Evolutionary conservation across 805 yeast genomes (phyloP), one percentile per base, ranked within the genome.

Genomic region (Kodamaea kaohsiungensis): DNA sequence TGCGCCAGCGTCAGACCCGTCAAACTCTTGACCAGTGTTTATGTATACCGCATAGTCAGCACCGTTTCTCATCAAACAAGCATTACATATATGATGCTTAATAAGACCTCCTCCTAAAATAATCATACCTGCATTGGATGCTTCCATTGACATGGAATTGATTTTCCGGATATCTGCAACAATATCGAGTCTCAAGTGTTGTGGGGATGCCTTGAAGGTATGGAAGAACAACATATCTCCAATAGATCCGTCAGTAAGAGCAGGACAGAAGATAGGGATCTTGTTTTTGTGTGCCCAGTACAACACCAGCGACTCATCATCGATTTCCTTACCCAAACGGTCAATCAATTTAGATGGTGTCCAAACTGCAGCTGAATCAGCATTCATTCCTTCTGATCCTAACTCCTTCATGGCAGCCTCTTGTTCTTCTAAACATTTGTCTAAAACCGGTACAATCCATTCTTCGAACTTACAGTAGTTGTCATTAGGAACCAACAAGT

Each of bases 151-250:
- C 86, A 93, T 80, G 54, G 96, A 86, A 73, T 95, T 95, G 71
- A 95, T 88, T 62, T 79, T 82, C 65, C 99, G 85, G 65, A 95
- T 95, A 71, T 95, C 99, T 51, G 89, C 88, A 38, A 95, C 99
- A 62, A 95, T 86, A 71, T 95, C 99, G 46, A 95, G 77, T 71
- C 96, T 84, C 56, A 96, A 75, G 66, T 91, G 96, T 62, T 85
- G 85, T 46, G 98, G 98, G 45, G 96, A 87, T 1, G 97, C 82
- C 72, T 91, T 91, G 82, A 91, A 95, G 15, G 99, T 93, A 73
- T 95, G 98, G 88, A 95, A 95, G 69, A 95, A 95, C 56, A 95
- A 82, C 99, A 95, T 95, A 69, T 95, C 99, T 61, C 99, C 99
- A 64, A 95, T 89, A 46, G 97, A 91, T 17, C 99, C 99, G 74